Percentiles rank a stretch among this genome's conserved stretches.
Conservation (phyloP, 2,329 filamentous ascomycete genomes). For the Paecilomyces niveus region DNA sequence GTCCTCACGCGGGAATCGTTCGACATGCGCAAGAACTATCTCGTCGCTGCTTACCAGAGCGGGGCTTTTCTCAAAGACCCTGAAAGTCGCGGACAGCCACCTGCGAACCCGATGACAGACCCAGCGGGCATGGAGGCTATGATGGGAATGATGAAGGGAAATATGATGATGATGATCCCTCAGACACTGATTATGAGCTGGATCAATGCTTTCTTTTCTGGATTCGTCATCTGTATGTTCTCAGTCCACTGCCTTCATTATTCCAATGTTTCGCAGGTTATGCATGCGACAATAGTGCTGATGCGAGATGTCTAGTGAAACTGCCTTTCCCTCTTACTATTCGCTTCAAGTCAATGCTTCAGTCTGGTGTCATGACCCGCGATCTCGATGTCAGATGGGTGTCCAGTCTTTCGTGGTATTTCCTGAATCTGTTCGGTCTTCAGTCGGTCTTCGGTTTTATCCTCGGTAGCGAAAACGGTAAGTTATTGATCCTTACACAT, state of each 20-base stretch:
- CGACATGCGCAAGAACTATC: slow-evolving; percentile 68
- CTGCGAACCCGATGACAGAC: slow-evolving; percentile 90
- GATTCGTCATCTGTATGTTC: slow-evolving; percentile 85
- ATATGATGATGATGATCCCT: slow-evolving; percentile 99
- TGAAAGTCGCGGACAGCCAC: slow-evolving; percentile 74
- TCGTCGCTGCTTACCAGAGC: slow-evolving; percentile 74
- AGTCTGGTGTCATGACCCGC: slow-evolving; percentile 89
- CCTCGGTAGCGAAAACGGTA: slow-evolving; percentile 91
- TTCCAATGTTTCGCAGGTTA: not conserved
- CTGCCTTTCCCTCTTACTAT: slow-evolving; percentile 94
- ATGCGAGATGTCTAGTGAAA: slow-evolving; percentile 59
- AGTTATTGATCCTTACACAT: slow-evolving; percentile 23
- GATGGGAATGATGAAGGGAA: slow-evolving; percentile 99
- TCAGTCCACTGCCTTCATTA: not conserved
- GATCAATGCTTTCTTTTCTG: slow-evolving; percentile 99
- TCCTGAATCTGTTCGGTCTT: slow-evolving; percentile 91
- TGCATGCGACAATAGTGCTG: slow-evolving; percentile 15
- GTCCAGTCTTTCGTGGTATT: slow-evolving; percentile 98
- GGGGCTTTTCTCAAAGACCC: slow-evolving; percentile 87
- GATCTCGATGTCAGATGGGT: slow-evolving; percentile 99
- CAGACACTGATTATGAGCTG: slow-evolving; percentile 99
- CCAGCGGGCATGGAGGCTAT: slow-evolving; percentile 97
- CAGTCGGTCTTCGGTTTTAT: slow-evolving; percentile 98
- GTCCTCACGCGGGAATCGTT: slow-evolving; percentile 74
- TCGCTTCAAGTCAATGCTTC: slow-evolving; percentile 99